phyloP scores from a whole-genome alignment of 495 filamentous ascomycete species.

The Neurospora sp. region DNA sequence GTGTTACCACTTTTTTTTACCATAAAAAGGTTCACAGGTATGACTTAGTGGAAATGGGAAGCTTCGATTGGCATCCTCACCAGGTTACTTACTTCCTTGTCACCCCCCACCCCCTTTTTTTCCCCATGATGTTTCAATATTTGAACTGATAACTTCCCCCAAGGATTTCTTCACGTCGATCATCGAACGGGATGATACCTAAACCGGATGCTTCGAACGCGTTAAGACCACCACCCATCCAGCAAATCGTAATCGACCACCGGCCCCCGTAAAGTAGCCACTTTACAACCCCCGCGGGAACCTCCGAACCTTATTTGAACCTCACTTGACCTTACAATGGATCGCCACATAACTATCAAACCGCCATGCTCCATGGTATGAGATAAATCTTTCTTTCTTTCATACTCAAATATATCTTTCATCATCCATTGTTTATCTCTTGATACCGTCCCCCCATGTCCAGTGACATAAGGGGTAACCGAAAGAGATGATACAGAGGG shows the following conservation, averaged over 20 bases:
- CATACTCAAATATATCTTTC: neutral
- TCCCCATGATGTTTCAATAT: neutral
- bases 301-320: neutral
- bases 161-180: neutral
- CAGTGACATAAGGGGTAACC: neutral
- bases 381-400: neutral
- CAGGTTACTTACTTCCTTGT: neutral
- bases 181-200: neutral
- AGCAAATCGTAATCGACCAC: neutral
- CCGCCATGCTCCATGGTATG: neutral
- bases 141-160: neutral
- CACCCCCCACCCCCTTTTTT: neutral
- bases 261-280: neutral
- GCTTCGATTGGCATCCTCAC: neutral
- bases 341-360: neutral
- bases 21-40: neutral
- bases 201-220: neutral
- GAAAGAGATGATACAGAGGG: neutral
- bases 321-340: neutral
- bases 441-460: neutral
- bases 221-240: neutral
- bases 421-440: neutral
- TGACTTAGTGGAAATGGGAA: neutral
- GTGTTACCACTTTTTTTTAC: no score
- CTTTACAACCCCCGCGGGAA: neutral